These are phyloP conservation scores for Cocos nucifera DNA, from an alignment of 176 grass and related monocot species.

Conservation along the genomic window DNA sequence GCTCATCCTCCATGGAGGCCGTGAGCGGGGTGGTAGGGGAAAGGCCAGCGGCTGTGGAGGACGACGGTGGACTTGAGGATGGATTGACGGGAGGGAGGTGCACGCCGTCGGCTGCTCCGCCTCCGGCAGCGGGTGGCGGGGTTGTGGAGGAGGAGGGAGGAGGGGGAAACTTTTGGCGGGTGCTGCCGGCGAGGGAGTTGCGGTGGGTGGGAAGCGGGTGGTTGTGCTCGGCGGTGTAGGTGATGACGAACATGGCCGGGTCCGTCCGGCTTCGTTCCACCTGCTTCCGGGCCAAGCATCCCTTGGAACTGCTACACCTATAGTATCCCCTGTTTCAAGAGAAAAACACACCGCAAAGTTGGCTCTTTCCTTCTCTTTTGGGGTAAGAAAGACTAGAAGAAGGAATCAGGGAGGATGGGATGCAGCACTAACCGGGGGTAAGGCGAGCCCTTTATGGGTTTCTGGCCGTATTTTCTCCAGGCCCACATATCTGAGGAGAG, in stretches of 20 bases:
- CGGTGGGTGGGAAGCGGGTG: slow-evolving; percentile 15
- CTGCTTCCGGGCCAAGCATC: slow-evolving; percentile 15
- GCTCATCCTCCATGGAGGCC: slow-evolving; percentile 12
- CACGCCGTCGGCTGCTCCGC: neutral
- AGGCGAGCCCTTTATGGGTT: slow-evolving; percentile 89
- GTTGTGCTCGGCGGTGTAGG: slow-evolving; percentile 25
- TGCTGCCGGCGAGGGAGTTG: slow-evolving; percentile 25
- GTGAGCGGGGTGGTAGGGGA: slow-evolving; percentile 14
- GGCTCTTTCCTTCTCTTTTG: neutral
- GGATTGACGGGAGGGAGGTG: neutral
- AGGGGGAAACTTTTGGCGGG: slow-evolving; percentile 12
- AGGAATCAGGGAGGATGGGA: too few relatives aligned
- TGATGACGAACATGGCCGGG: slow-evolving; percentile 16
- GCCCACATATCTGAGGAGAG: slow-evolving; percentile 64
- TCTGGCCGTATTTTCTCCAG: slow-evolving; percentile 97
- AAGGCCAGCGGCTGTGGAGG: neutral
- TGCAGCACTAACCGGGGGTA: slow-evolving; percentile 33
- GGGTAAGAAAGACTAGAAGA: too few relatives aligned
- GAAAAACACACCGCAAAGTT: neutral
- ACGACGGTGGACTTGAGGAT: neutral
- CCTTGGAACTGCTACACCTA: slow-evolving; percentile 18
- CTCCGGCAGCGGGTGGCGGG: neutral
- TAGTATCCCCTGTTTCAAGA: slow-evolving; percentile 17
- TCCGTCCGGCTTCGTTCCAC: slow-evolving; percentile 11
- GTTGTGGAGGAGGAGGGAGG: neutral